A percentile compares a stretch with the other conserved stretches of the same genome.
Evolutionary conservation across 345 rosid genomes (phyloP).

Genomic region (Hibiscus syriacus): DNA sequence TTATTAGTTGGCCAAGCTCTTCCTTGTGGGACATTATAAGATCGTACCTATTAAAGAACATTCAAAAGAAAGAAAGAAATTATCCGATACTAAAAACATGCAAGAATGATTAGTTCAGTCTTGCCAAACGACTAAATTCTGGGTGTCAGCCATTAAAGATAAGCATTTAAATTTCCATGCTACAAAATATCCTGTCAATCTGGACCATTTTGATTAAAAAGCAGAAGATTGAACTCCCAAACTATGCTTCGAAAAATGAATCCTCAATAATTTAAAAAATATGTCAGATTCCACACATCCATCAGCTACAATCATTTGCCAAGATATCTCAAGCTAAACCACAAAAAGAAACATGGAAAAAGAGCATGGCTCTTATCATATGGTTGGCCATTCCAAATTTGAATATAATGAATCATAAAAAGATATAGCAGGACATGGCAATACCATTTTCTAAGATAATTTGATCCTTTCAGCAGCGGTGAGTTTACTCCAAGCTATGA

Average conservation of each 20-base stretch:
- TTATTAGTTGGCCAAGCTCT: constrained; percentile 88
- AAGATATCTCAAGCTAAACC: too few species aligned
- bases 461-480: constrained; percentile 83
- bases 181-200: background rate
- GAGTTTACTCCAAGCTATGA: constrained; percentile 79
- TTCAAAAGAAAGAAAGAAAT: constrained; percentile 2
- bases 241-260: background rate
- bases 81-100: background rate
- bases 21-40: constrained; percentile 75
- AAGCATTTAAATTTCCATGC: background rate
- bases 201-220: background rate
- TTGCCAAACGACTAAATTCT: too few species aligned
- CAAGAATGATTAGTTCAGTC: background rate
- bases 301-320: too few species aligned
- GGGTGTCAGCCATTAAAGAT: background rate
- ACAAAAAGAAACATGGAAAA: too few species aligned
- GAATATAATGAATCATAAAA: background rate
- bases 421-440: constrained; percentile 7
- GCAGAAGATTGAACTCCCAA: background rate
- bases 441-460: constrained; percentile 76
- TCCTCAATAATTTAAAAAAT: background rate
- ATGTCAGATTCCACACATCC: too few species aligned
- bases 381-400: background rate
- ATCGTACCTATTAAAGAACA: constrained; percentile 56
- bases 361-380: too few species aligned